Conservation (phyloP, 2,329 filamentous ascomycete genomes). For the Helicocarpus griseus region DNA sequence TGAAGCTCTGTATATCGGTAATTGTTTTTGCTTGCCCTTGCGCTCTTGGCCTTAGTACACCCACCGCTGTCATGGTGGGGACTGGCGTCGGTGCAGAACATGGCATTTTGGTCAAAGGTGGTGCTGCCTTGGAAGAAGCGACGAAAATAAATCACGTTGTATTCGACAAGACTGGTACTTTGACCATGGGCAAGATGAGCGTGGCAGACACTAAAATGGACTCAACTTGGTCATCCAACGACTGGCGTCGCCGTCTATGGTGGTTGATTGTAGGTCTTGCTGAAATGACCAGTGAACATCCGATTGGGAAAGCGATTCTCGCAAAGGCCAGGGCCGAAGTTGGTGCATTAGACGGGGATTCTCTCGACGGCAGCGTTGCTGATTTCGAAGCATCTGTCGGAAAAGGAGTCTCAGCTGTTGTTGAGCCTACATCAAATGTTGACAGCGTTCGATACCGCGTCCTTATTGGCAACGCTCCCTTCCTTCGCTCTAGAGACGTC, state of each 20-base stretch:
- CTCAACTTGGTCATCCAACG: constrained; percentile 57
- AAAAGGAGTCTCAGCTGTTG: constrained; percentile 69
- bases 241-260: constrained; percentile 67
- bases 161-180: constrained; percentile 73
- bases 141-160: constrained; percentile 56
- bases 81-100: constrained; percentile 94
- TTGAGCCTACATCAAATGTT: constrained; percentile 64
- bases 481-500: constrained; percentile 62
- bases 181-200: constrained; percentile 92
- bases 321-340: constrained; percentile 65
- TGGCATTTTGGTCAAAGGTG: constrained; percentile 95
- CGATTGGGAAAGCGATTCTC: constrained; percentile 83
- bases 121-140: constrained; percentile 75
- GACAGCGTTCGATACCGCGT: constrained; percentile 65
- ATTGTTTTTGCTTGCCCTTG: constrained; percentile 98
- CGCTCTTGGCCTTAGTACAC: constrained; percentile 88
- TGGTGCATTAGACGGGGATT: constrained; percentile 58
- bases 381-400: constrained; percentile 79
- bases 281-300: constrained; percentile 92
- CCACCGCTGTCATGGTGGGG: constrained; percentile 97
- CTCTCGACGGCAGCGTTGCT: constrained; percentile 72
- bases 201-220: constrained; percentile 64
- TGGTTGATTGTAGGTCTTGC: constrained; percentile 95
- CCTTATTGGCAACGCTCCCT: constrained; percentile 73
- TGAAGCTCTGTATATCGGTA: constrained; percentile 96